These are phyloP conservation scores for Phytopythium boreale DNA, from an alignment of 352 stramenopile genomes.

Conservation along the genomic window DNA sequence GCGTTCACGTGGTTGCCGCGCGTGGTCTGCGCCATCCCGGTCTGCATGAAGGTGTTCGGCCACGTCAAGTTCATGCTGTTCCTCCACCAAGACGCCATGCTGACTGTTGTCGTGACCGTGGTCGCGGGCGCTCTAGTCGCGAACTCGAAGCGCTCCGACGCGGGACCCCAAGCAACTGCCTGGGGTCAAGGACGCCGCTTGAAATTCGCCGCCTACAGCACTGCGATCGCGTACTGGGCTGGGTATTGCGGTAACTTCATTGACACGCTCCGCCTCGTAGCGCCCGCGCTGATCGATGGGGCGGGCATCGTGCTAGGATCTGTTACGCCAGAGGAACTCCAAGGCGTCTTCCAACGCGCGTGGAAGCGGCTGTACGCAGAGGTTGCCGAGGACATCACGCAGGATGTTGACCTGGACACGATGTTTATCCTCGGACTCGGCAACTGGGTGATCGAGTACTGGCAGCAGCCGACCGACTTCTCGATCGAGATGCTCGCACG, in stretches of 20 bases:
- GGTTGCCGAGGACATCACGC: conserved; percentile 45
- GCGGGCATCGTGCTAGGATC: conserved; percentile 57
- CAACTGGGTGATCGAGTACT: conserved; percentile 78
- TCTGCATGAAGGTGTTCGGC: conserved; percentile 69
- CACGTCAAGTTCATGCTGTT: conserved; percentile 76
- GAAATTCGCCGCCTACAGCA: conserved; percentile 61
- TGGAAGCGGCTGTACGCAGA: conserved; percentile 50
- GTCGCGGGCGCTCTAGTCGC: conserved; percentile 33
- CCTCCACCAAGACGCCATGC: conserved; percentile 46
- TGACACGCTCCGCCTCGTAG: conserved; percentile 48
- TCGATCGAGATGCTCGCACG: conserved; percentile 63
- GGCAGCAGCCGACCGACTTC: conserved; percentile 77
- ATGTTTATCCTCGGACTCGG: conserved; percentile 67
- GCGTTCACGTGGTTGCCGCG: conserved; percentile 52
- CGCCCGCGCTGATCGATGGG: conserved; percentile 60
- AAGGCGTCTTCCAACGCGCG: conserved; percentile 35
- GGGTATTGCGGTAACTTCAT: conserved; percentile 44
- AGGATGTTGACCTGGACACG: conserved; percentile 62
- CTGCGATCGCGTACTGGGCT: conserved; percentile 56
- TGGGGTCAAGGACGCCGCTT: conserved; percentile 69
- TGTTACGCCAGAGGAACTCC: conserved; percentile 37
- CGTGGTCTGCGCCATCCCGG: conserved; percentile 45
- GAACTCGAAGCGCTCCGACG: conserved; percentile 25
- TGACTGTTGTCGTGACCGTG: conserved; percentile 32
- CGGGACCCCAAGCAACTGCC: conserved; percentile 27